Evolutionary conservation across 805 yeast species (phyloP).

Genomic region (Clavispora vitiphila): DNA sequence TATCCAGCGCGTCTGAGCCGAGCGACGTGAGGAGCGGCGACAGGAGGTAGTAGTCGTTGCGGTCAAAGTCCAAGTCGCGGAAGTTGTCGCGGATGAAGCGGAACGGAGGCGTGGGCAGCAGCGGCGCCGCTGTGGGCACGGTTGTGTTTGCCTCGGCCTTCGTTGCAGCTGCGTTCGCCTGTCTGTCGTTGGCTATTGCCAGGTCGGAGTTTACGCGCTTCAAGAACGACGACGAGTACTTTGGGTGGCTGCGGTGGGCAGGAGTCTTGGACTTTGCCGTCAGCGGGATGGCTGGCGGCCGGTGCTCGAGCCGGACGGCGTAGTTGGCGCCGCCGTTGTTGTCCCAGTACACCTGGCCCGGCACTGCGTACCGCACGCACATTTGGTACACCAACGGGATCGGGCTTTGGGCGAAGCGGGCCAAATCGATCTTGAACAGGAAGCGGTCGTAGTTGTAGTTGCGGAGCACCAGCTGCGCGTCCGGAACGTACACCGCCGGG

Average conservation of each 20-base stretch:
- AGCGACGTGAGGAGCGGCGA: constrained; percentile 32
- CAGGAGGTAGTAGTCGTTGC: constrained; percentile 31
- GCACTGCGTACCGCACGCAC: constrained; percentile 53
- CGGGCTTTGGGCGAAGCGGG: constrained; percentile 30
- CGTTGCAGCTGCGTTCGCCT: too few species aligned
- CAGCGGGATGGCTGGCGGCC: constrained; percentile 4
- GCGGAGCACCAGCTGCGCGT: constrained; percentile 46
- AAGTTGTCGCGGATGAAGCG: background rate
- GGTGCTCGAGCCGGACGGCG: constrained; percentile 36
- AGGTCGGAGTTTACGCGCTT: constrained; percentile 30
- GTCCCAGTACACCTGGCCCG: constrained; percentile 66
- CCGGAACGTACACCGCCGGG: constrained; percentile 56
- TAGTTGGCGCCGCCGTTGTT: constrained; percentile 62
- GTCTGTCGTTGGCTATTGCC: constrained; percentile 7
- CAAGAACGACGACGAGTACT: constrained; percentile 35
- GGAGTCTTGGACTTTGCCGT: constrained; percentile 11
- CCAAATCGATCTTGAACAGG: constrained; percentile 55
- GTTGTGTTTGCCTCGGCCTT: too few species aligned
- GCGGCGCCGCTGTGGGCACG: too few species aligned
- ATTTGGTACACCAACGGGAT: constrained; percentile 26
- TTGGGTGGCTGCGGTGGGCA: constrained; percentile 22
- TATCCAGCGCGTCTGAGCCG: constrained; percentile 5
- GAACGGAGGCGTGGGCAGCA: background rate
- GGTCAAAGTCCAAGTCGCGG: constrained; percentile 22
- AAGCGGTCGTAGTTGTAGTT: constrained; percentile 64